A percentile compares a stretch with the other conserved stretches of the same genome.
phyloP scores from a whole-genome alignment of 306 rosid species.

The Hippophae rhamnoides region DNA sequence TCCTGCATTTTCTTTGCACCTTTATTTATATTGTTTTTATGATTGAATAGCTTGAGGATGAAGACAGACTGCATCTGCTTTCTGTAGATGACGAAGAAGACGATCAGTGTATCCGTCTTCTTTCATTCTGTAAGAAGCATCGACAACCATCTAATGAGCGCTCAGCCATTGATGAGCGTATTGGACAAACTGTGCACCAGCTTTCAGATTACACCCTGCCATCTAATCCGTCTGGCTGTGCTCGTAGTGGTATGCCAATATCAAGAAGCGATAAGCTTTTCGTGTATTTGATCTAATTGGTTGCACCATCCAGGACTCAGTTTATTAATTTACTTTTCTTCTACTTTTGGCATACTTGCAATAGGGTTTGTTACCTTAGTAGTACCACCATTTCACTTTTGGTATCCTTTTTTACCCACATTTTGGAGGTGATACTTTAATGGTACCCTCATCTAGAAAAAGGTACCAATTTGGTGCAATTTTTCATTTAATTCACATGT shows the following conservation, averaged over 20 bases:
- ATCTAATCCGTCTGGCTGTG: constrained; percentile 89
- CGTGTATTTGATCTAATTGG: background rate
- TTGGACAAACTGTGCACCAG: constrained; percentile 41
- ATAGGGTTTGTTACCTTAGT: too few relatives aligned
- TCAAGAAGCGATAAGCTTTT: constrained; percentile 9
- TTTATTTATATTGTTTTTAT: constrained; percentile 18
- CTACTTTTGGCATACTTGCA: too few relatives aligned
- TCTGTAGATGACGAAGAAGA: constrained; percentile 87
- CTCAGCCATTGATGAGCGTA: constrained; percentile 62
- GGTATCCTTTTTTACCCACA: too few relatives aligned
- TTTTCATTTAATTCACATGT: too few relatives aligned
- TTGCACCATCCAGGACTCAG: background rate
- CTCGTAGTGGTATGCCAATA: constrained; percentile 77
- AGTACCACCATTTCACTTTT: too few relatives aligned
- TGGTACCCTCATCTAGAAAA: too few relatives aligned
- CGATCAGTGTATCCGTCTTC: constrained; percentile 90
- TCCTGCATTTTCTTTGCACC: constrained; percentile 2
- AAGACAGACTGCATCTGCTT: constrained; percentile 87
- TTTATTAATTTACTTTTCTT: too few relatives aligned
- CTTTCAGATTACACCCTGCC: constrained; percentile 84
- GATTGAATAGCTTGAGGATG: constrained; percentile 72
- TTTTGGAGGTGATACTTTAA: too few relatives aligned
- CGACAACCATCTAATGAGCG: constrained; percentile 86
- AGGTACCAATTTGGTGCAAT: too few relatives aligned
- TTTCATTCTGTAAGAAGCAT: constrained; percentile 94